A percentile compares a stretch with the other conserved stretches of the same genome.
These are phyloP conservation scores for Verticillium nonalfalfae DNA, from an alignment of 2,329 filamentous ascomycete genomes.

Conservation along the genomic window DNA sequence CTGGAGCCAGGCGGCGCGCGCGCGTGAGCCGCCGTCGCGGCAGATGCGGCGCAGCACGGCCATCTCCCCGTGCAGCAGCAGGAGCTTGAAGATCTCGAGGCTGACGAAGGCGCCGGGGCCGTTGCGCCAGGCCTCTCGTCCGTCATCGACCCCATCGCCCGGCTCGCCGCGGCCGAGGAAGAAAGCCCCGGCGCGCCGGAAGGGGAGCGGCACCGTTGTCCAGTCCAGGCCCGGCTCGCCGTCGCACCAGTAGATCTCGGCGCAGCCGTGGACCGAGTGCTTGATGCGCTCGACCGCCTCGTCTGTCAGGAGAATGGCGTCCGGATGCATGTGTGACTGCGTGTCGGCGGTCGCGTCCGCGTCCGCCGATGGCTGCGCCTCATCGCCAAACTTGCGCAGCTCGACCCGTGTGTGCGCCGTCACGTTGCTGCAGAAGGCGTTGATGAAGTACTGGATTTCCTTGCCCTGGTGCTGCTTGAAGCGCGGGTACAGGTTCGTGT, in stretches of 20 bases:
- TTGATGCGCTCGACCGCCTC: no score
- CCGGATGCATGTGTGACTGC: no score
- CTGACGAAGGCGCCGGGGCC: slow-evolving; percentile 8
- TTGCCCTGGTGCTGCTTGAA: slow-evolving; percentile 5
- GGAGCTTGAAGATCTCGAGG: slow-evolving; percentile 15
- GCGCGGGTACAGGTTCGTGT: slow-evolving; percentile 7
- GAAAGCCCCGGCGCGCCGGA: no score
- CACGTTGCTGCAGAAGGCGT: slow-evolving; percentile 3
- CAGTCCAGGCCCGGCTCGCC: no score
- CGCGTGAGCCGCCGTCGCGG: neutral
- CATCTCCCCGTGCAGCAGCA: slow-evolving; percentile 18
- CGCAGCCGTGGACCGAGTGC: no score
- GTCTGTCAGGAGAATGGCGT: no score
- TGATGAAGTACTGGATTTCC: slow-evolving; percentile 9
- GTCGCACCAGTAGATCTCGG: no score
- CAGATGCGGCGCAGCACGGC: slow-evolving; percentile 13
- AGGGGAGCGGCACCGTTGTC: no score
- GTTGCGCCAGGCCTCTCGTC: neutral
- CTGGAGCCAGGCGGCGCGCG: slow-evolving; percentile 1
- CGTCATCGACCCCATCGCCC: no score
- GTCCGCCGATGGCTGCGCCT: neutral
- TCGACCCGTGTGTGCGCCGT: neutral
- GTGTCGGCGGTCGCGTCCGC: no score
- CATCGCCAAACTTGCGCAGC: neutral
- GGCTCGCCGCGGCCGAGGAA: no score